Evolutionary conservation across 371 early-diverging fungal genomes (phyloP).

Genomic region (Mucor plumbeus): DNA sequence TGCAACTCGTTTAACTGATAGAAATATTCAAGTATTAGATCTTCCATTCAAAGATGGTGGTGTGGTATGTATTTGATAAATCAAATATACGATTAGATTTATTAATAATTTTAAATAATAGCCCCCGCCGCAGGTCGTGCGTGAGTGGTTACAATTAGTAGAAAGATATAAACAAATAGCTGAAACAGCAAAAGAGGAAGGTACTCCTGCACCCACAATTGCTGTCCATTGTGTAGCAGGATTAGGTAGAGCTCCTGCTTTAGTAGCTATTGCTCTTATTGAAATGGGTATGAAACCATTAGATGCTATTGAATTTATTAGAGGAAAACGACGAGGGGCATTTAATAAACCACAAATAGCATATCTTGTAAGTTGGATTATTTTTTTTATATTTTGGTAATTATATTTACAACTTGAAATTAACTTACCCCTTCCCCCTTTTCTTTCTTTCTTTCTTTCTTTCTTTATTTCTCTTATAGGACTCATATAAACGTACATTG

Average conservation of each 20-base stretch:
- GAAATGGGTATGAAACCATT: slow-evolving; percentile 85
- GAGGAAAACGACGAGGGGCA: slow-evolving; percentile 82
- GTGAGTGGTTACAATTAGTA: slow-evolving; percentile 79
- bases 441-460: neutral
- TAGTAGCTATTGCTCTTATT: slow-evolving; percentile 83
- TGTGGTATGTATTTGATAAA: slow-evolving; percentile 44
- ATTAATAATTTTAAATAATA: neutral
- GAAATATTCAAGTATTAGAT: slow-evolving; percentile 47
- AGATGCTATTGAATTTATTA: slow-evolving; percentile 81
- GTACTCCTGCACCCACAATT: slow-evolving; percentile 62
- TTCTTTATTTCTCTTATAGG: slow-evolving; percentile 27
- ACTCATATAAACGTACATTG: slow-evolving; percentile 45
- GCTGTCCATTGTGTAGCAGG: slow-evolving; percentile 94
- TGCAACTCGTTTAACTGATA: slow-evolving; percentile 72
- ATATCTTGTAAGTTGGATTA: slow-evolving; percentile 41
- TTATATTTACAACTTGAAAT: no score
- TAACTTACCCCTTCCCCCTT: no score
- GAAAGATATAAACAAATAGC: slow-evolving; percentile 39
- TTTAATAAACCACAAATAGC: slow-evolving; percentile 84
- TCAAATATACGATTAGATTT: neutral
- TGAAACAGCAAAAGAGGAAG: slow-evolving; percentile 43
- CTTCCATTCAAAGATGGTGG: slow-evolving; percentile 68
- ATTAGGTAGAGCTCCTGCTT: slow-evolving; percentile 77
- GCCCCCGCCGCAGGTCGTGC: slow-evolving; percentile 75
- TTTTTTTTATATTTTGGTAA: no score